Percentiles rank a stretch among this genome's conserved stretches.
Evolutionary conservation across 225 moss, liverwort and hornwort genomes (phyloP).

Genomic region (Sphagnum contortum): DNA sequence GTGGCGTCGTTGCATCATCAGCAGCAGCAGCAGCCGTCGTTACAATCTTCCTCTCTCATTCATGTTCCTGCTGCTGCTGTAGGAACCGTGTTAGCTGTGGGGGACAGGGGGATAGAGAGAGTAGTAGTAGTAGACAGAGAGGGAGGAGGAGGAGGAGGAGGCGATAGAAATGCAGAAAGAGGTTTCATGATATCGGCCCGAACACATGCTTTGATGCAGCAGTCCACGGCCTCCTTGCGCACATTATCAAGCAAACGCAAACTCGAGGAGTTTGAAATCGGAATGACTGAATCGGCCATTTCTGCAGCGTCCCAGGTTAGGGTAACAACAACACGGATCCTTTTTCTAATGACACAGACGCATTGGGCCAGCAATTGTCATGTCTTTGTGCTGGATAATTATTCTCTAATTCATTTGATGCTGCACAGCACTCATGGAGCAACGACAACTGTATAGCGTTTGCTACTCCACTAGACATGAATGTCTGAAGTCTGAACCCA

Average conservation of each 20-base stretch:
- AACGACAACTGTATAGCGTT: no score
- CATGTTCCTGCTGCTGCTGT: conserved; percentile 44
- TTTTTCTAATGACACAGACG: no score
- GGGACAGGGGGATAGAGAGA: conserved; percentile 46
- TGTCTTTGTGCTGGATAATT: no score
- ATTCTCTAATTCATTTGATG: no score
- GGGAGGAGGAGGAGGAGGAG: conserved; percentile 16
- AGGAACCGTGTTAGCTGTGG: conserved; percentile 23
- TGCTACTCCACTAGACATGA: no score
- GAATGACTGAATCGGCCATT: conserved; percentile 59
- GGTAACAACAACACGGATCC: no score
- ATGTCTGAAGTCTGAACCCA: no score
- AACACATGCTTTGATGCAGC: conserved; percentile 18
- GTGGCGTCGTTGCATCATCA: conserved; percentile 29
- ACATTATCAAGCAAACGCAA: conserved; percentile 83
- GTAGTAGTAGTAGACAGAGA: conserved; percentile 16
- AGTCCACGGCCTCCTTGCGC: conserved; percentile 38
- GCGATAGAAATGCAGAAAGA: conserved; percentile 43
- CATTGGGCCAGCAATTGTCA: no score
- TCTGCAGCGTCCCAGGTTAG: conserved; percentile 56
- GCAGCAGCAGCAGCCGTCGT: not conserved
- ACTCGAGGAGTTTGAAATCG: conserved; percentile 88
- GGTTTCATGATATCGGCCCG: conserved; percentile 91
- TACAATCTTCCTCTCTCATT: conserved; percentile 28
- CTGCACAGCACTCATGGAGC: no score